Percentiles rank a stretch among this genome's conserved stretches.
Evolutionary conservation across 2,329 filamentous ascomycete genomes (phyloP).

Genomic region (Monilinia fructicola): DNA sequence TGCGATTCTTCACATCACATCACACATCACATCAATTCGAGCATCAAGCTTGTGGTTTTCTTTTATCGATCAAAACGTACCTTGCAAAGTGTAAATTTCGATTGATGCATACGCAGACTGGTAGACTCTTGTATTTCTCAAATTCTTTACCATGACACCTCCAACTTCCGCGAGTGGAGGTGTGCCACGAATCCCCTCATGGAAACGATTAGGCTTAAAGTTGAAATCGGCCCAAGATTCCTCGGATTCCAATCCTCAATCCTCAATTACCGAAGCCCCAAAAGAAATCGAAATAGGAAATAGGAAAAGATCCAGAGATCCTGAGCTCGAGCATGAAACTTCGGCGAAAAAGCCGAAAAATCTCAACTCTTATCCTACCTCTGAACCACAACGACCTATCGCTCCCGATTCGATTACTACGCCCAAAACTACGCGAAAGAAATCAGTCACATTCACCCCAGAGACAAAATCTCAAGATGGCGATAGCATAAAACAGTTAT

Average conservation of each 20-base stretch:
- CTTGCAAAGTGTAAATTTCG: conserved; percentile 4
- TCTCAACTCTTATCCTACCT: conserved; percentile 24
- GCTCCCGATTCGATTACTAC: conserved; percentile 33
- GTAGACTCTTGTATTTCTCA: conserved; percentile 8
- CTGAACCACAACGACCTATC: conserved; percentile 13
- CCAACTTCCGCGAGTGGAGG: conserved; percentile 25
- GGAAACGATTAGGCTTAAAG: conserved; percentile 60
- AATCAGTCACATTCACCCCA: conserved; percentile 64
- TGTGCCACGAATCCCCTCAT: conserved; percentile 50
- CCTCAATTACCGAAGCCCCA: conserved; percentile 25
- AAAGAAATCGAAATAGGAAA: conserved; percentile 30
- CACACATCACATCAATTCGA: conserved; percentile 18
- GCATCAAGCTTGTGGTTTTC: background rate
- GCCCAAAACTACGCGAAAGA: conserved; percentile 43
- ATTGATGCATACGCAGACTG: background rate
- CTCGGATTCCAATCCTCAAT: conserved; percentile 24
- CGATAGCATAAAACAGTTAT: conserved; percentile 51
- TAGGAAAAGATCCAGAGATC: conserved; percentile 34
- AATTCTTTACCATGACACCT: conserved; percentile 30
- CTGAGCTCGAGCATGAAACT: conserved; percentile 26
- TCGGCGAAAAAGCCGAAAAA: conserved; percentile 37
- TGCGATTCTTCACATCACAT: conserved; percentile 20
- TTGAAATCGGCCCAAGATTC: conserved; percentile 52
- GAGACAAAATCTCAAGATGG: conserved; percentile 61
- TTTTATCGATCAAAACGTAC: background rate